Base-by-base conservation (phyloP, 805 yeast species). In the Saccharomycopsis fibuligera region DNA sequence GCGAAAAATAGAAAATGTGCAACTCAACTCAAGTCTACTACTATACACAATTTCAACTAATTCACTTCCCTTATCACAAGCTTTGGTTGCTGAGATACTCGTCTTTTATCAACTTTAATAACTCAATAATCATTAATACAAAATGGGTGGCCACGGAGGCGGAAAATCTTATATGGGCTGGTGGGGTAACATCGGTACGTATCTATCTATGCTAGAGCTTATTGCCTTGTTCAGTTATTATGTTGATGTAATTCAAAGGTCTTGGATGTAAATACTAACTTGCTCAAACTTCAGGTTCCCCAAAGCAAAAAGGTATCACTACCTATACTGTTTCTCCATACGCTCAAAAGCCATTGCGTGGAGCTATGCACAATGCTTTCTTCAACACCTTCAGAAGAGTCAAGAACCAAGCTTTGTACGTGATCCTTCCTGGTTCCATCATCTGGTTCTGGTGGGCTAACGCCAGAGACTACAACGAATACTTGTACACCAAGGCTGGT, bases 401-500 rank as follows among this genome's bases (percentile, higher is more conserved):
- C 60, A 86, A 79, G 70, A 74, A 83, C 64, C 97, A 93, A 75
- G 78, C 81, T 54, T 70, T 91, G 59, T 91, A 73, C 72, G 70
- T 91, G 51, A 69, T 78, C 47, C 64, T 88, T 57, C 99, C 99
- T 58, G 88, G 78, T 57, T 73, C 79, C 50, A 67, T 86, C 57
- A 82, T 86, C 64, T 88, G 91, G 86, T 81, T 79, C 68, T 70
- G 91, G 72, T 88, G 96, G 96, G 79, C 78, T 56, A 69, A 75
- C 65, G 90, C 95, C 58, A 81, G 88, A 73, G 89, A 84, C 65
- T 89, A 89, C 80, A 86, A 91, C 72, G 91, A 81, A 67, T 90
- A 74, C 80, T 78, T 91, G 68, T 91, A 91, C 79, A 89, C 97
- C 70, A 91, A 91, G 78, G 98, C 86, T 57, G 99, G 99, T 68